Base-by-base conservation (phyloP, 2,329 filamentous ascomycete genomes). In the Aspergillus viridinutans region DNA sequence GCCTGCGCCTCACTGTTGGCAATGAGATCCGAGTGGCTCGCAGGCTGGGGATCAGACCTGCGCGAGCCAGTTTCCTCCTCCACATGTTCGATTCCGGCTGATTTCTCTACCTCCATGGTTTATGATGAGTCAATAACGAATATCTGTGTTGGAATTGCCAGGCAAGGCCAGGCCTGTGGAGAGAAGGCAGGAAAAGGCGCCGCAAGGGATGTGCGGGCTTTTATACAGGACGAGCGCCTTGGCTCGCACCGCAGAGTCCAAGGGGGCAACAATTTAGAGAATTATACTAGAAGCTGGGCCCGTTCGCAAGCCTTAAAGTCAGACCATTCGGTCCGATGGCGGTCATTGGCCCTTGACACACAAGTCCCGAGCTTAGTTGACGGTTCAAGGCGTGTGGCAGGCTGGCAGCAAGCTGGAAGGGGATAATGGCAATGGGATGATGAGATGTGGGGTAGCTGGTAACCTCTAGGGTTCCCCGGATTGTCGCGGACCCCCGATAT, bases 41-140 rank as follows among this genome's bases (percentile, higher is more conserved):
- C 5, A 38, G 32, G 32, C 14, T 7, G 32, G 2, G 5, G 32
- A 3, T 38, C 14, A 5, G 32, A 8, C 14, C 14, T 38, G 32
- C 32, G 14, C 14, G 32, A 38, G 32, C 14, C 32, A 7, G 14
- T 17, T 17, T 45, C 10, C 42, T 45, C 42, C 6, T 49, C 51
- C 23, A 45, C 52, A 43, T 50, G 25, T 25, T 51, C 29, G 40
- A 40, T 23, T 6, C 10, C 25, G 23, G 54, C 3, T 21, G 48
- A 35, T 10, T 50, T 49, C 49, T 57, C 48, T n/a, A 35, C 38
- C 25, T 59, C 54, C 50, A 58, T 54, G 9, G 51, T 38, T 50
- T 17, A 1, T 10, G 40, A 40, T 14, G 48, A 26, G 49, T 12
- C n/a, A 48, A 51, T 17, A 45, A 54, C 35, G 35, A 12, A 23